phyloP scores from a whole-genome alignment of 257 asterid species.

The Euphrasia confusa region DNA sequence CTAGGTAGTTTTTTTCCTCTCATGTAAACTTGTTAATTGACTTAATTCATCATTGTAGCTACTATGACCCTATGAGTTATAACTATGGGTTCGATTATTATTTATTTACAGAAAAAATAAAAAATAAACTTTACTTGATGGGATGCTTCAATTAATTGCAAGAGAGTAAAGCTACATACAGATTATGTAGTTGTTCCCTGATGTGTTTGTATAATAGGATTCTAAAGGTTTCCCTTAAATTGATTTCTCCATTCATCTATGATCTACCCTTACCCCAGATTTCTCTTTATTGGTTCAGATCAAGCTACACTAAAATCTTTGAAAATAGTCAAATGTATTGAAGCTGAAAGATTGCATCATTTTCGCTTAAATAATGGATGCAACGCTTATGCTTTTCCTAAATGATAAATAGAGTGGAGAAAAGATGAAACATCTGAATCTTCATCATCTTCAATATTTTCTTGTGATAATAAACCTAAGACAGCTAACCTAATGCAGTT shows the following conservation, averaged over 20 bases:
- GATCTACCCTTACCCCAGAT: background rate
- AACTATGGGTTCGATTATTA: slow-evolving; percentile 3
- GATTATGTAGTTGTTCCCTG: slow-evolving; percentile 11
- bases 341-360: background rate
- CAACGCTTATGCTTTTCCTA: slow-evolving; percentile 12
- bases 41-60: background rate
- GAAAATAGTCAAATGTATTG: background rate
- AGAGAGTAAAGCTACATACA: slow-evolving; percentile 9
- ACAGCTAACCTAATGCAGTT: slow-evolving; percentile 14
- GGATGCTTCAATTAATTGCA: slow-evolving; percentile 16
- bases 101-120: slow-evolving; percentile 4
- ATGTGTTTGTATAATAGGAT: background rate
- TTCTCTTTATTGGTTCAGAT: background rate
- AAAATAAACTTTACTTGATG: slow-evolving; percentile 5
- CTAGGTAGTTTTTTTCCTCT: slow-evolving; percentile 4
- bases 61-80: slow-evolving; percentile 4
- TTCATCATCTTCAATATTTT: slow-evolving; percentile 5
- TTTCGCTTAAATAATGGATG: background rate
- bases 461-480: background rate
- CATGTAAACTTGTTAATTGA: slow-evolving; percentile 8
- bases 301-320: slow-evolving; percentile 3
- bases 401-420: background rate
- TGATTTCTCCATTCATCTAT: background rate
- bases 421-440: background rate
- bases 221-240: background rate